A percentile compares a stretch with the other conserved stretches of the same genome.
phyloP scores from a whole-genome alignment of 257 asterid species.

The Paraleonurus japonicus region DNA sequence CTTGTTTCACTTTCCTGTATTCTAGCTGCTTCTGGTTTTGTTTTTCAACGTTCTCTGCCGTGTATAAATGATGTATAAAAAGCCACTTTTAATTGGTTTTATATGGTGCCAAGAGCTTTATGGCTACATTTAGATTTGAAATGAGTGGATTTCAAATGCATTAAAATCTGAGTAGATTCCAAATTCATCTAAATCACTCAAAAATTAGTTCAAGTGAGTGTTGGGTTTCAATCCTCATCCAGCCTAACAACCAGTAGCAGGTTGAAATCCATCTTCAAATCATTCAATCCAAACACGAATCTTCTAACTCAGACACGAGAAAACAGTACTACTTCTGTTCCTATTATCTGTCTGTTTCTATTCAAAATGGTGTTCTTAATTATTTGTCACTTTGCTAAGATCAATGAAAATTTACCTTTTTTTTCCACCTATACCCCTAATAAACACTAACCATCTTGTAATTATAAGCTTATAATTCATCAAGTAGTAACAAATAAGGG shows the following conservation, averaged over 20 bases:
- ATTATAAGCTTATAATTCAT: no score
- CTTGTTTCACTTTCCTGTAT: background rate
- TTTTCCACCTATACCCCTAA: no score
- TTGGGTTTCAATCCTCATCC: background rate
- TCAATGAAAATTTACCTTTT: no score
- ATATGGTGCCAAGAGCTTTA: background rate
- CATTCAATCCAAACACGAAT: background rate
- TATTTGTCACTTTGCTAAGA: no score
- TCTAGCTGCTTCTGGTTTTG: background rate
- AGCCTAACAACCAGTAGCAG: background rate
- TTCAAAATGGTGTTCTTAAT: no score
- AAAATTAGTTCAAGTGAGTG: background rate
- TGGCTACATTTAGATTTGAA: background rate
- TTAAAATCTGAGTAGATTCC: background rate
- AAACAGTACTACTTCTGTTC: background rate
- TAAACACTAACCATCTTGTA: no score
- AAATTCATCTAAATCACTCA: background rate
- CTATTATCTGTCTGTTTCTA: no score
- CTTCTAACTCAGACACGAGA: background rate
- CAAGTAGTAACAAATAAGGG: no score
- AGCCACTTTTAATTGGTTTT: background rate
- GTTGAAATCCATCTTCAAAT: background rate
- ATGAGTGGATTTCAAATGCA: background rate
- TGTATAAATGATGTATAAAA: constrained; percentile 3
- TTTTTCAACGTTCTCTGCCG: background rate